phyloP scores from a whole-genome alignment of 176 grass and related monocot genomes.

The Themeda triandra region DNA sequence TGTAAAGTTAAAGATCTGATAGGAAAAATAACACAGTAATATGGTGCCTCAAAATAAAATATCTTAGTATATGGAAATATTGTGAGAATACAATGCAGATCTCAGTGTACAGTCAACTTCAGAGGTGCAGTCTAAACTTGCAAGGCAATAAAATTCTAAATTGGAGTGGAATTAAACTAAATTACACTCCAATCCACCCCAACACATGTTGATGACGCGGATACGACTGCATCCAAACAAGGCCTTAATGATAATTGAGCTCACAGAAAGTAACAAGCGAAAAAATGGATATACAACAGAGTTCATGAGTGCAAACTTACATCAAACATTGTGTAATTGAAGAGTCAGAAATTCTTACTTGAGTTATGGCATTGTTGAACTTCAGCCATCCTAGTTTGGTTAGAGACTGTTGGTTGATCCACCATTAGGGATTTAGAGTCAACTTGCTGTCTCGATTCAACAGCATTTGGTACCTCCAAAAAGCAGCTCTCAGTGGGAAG shows the following conservation, averaged over 20 bases:
- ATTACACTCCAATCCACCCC: no score
- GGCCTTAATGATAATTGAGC: slow-evolving; percentile 9
- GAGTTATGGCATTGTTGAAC: slow-evolving; percentile 9
- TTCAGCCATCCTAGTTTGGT: slow-evolving; percentile 27
- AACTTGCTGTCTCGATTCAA: slow-evolving; percentile 26
- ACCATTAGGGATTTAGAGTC: slow-evolving; percentile 11
- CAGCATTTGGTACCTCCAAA: slow-evolving; percentile 18
- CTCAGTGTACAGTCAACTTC: not conserved
- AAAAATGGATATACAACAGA: not conserved
- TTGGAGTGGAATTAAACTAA: no score
- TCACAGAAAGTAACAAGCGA: not conserved
- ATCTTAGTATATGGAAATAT: slow-evolving; percentile 4
- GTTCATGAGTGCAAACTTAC: not conserved
- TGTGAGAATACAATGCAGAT: not conserved
- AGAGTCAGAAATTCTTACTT: slow-evolving; percentile 38
- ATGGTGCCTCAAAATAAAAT: not conserved
- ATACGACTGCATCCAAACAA: no score
- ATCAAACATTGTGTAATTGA: not conserved
- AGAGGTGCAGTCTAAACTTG: not conserved
- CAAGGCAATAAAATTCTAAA: not conserved
- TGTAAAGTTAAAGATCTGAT: not conserved
- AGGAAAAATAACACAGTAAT: not conserved
- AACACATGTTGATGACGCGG: no score
- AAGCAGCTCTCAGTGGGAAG: slow-evolving; percentile 28
- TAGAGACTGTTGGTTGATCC: slow-evolving; percentile 19